phyloP scores from a whole-genome alignment of 140 eudicot species.

The Stevia rebaudiana region DNA sequence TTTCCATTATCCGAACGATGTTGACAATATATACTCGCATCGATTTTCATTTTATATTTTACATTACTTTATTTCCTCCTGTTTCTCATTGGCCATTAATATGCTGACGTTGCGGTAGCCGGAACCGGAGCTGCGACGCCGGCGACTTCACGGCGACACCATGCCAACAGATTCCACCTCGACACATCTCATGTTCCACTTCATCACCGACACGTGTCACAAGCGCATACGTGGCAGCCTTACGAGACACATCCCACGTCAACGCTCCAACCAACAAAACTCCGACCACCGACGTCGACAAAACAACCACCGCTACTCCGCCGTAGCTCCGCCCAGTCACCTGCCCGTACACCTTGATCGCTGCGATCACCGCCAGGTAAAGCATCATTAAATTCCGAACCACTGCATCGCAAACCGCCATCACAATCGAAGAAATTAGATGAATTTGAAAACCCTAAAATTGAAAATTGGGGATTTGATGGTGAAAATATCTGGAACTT shows the following conservation, averaged over 20 bases:
- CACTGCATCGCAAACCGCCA: slow-evolving; percentile 76
- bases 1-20: not conserved
- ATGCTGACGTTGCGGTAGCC: slow-evolving; percentile 57
- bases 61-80: not conserved
- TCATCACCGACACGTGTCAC: slow-evolving; percentile 27
- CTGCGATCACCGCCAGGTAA: slow-evolving; percentile 63
- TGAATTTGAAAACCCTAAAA: slow-evolving; percentile 7
- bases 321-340: slow-evolving; percentile 49
- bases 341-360: slow-evolving; percentile 62
- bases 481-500: slow-evolving; percentile 9
- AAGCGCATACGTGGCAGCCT: slow-evolving; percentile 44
- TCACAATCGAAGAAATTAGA: slow-evolving; percentile 15
- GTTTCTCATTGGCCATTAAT: slow-evolving; percentile 18
- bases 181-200: slow-evolving; percentile 50
- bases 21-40: not conserved
- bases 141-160: slow-evolving; percentile 90
- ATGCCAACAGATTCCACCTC: slow-evolving; percentile 94
- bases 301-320: slow-evolving; percentile 46
- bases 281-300: slow-evolving; percentile 62
- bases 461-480: slow-evolving; percentile 22
- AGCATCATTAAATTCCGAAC: slow-evolving; percentile 59
- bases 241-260: slow-evolving; percentile 81
- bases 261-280: slow-evolving; percentile 41
- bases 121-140: slow-evolving; percentile 73
- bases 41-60: not conserved